Conservation (phyloP, 495 filamentous ascomycete genomes). For the Venustampulla echinocandica region DNA sequence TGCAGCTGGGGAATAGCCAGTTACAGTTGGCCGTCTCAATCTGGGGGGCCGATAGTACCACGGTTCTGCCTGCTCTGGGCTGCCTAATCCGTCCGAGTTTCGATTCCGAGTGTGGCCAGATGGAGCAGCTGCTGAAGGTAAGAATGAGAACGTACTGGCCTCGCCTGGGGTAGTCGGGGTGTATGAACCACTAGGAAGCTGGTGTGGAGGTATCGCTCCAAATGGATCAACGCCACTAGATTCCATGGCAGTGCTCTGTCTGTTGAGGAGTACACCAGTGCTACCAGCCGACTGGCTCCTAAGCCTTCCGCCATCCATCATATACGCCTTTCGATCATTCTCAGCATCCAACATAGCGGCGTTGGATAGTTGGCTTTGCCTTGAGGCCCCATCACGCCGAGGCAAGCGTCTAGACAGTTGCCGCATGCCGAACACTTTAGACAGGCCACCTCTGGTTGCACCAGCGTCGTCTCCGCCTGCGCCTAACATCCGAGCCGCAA, state of each 20-base stretch:
- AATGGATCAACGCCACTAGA: conserved; percentile 12
- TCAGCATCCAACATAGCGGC: conserved; percentile 67
- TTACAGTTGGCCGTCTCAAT: conserved; percentile 21
- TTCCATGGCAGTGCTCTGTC: conserved; percentile 29
- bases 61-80: conserved; percentile 26
- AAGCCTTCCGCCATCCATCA: conserved; percentile 52
- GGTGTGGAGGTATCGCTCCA: conserved; percentile 13
- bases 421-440: conserved; percentile 86
- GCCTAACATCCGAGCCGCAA: conserved; percentile 68
- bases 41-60: conserved; percentile 25
- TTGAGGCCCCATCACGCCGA: conserved; percentile 46
- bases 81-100: conserved; percentile 10
- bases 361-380: conserved; percentile 71
- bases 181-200: conserved; percentile 39
- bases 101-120: conserved; percentile 17
- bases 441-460: conserved; percentile 75
- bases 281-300: conserved; percentile 76
- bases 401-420: conserved; percentile 74
- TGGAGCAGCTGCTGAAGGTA: conserved; percentile 39
- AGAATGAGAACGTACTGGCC: conserved; percentile 59
- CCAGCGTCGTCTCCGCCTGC: conserved; percentile 68
- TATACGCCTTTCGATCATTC: conserved; percentile 55
- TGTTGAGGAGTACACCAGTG: conserved; percentile 62
- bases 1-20: conserved; percentile 27
- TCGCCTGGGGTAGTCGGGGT: conserved; percentile 62